These are phyloP conservation scores for Colletotrichum sidae DNA, from an alignment of 2,329 filamentous ascomycete species.

Conservation along the genomic window DNA sequence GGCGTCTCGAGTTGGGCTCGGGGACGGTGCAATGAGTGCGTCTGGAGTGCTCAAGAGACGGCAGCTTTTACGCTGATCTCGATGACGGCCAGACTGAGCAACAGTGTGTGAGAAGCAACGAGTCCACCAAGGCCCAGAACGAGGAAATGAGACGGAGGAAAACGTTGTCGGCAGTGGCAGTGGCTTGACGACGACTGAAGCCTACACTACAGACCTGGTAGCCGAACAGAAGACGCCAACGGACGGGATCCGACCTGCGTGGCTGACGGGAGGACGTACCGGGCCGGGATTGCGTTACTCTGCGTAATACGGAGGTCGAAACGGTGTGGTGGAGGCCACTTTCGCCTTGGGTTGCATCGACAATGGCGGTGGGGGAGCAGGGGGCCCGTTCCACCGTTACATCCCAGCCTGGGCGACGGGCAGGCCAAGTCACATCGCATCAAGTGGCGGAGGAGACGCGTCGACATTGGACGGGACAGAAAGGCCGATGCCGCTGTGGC, in stretches of 20 bases:
- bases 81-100: slow-evolving; percentile 25
- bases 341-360: slow-evolving; percentile 7
- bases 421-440: slow-evolving; percentile 27
- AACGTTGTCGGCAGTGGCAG: slow-evolving; percentile 3
- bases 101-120: slow-evolving; percentile 16
- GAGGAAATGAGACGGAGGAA: slow-evolving; percentile 25
- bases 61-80: slow-evolving; percentile 21
- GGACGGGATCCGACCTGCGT: slow-evolving; percentile 20
- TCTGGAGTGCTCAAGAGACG: background rate
- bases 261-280: slow-evolving; percentile 23
- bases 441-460: slow-evolving; percentile 29
- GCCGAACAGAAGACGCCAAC: background rate
- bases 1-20: slow-evolving; percentile 24
- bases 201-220: too few relatives aligned
- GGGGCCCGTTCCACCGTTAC: slow-evolving; percentile 36
- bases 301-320: background rate
- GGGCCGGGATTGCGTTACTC: slow-evolving; percentile 17
- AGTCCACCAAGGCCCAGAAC: slow-evolving; percentile 26
- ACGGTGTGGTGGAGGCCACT: slow-evolving; percentile 25
- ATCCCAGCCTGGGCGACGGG: slow-evolving; percentile 21
- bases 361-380: slow-evolving; percentile 13
- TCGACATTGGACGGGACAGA: slow-evolving; percentile 27
- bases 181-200: slow-evolving; percentile 16
- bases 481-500: slow-evolving; percentile 27
- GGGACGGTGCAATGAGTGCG: slow-evolving; percentile 4